phyloP scores from a whole-genome alignment of 2,329 filamentous ascomycete species.

The Ascocoryne sarcoides region DNA sequence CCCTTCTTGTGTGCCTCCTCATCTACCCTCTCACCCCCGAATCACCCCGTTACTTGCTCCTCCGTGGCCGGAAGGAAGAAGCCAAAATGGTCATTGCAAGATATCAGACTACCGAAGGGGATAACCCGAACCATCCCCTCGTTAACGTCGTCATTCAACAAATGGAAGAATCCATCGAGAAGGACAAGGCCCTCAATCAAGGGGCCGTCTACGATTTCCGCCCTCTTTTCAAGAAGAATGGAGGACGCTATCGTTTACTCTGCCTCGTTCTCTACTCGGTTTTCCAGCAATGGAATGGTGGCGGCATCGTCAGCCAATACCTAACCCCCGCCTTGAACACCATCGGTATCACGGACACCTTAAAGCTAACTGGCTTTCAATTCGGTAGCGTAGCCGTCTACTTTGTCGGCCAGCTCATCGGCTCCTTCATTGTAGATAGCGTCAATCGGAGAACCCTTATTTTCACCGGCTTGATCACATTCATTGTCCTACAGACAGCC shows the following conservation, averaged over 20 bases:
- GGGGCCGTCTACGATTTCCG: constrained; percentile 38
- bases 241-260: constrained; percentile 35
- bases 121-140: constrained; percentile 15
- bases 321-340: constrained; percentile 17
- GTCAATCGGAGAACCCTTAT: constrained; percentile 33
- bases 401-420: constrained; percentile 15
- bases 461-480: constrained; percentile 34
- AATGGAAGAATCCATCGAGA: constrained; percentile 23
- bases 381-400: constrained; percentile 16
- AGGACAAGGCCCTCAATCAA: constrained; percentile 25
- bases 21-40: constrained; percentile 8
- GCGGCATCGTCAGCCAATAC: constrained; percentile 22
- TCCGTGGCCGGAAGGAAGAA: constrained; percentile 28
- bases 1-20: constrained; percentile 17
- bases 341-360: constrained; percentile 14
- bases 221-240: constrained; percentile 37
- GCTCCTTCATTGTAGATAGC: constrained; percentile 15
- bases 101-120: constrained; percentile 37
- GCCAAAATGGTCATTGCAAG: constrained; percentile 34
- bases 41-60: constrained; percentile 31
- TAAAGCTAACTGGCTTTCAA: constrained; percentile 16
- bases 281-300: constrained; percentile 22
- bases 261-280: constrained; percentile 35
- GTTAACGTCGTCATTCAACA: constrained; percentile 21
- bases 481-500: constrained; percentile 36